Conservation (phyloP, 345 rosid genomes). For the Syzygium grande region DNA sequence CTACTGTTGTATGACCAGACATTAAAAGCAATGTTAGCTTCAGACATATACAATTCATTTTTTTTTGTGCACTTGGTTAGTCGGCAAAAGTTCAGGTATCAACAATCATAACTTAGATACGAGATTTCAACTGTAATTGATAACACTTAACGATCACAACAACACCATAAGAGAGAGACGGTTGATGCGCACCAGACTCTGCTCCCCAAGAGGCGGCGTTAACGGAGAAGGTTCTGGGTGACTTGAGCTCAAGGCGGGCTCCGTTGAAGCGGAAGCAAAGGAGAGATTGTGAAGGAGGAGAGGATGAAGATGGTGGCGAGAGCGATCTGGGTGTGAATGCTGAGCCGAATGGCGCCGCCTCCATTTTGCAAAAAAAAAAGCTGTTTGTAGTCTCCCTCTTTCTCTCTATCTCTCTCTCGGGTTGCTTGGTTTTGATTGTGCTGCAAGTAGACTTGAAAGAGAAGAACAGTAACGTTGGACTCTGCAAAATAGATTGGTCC, state of each 20-base stretch:
- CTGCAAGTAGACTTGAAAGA: not conserved
- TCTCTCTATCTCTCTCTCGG: not conserved
- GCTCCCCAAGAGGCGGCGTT: constrained; percentile 42
- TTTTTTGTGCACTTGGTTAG: too few species aligned
- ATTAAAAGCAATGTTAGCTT: too few species aligned
- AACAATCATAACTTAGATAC: too few species aligned
- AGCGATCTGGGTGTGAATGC: not conserved
- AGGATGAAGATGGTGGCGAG: constrained; percentile 1
- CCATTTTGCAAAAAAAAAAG: constrained; percentile 11
- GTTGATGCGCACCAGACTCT: constrained; percentile 30
- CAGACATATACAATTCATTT: too few species aligned
- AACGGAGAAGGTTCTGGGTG: constrained; percentile 30
- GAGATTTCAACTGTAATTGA: too few species aligned
- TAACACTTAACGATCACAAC: too few species aligned
- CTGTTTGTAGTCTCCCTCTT: not conserved
- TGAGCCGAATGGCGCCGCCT: constrained; percentile 14
- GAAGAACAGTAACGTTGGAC: not conserved
- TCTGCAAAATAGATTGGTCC: not conserved
- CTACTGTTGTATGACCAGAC: too few species aligned
- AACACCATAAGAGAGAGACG: too few species aligned
- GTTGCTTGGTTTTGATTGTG: not conserved
- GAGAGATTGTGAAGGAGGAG: constrained; percentile 17
- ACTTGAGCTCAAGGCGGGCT: constrained; percentile 26
- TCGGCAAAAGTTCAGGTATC: too few species aligned
- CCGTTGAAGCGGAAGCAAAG: constrained; percentile 8